A percentile compares a stretch with the other conserved stretches of the same genome.
These are phyloP conservation scores for Hymenoscyphus occultus DNA, from an alignment of 2,329 filamentous ascomycete genomes.

Conservation along the genomic window DNA sequence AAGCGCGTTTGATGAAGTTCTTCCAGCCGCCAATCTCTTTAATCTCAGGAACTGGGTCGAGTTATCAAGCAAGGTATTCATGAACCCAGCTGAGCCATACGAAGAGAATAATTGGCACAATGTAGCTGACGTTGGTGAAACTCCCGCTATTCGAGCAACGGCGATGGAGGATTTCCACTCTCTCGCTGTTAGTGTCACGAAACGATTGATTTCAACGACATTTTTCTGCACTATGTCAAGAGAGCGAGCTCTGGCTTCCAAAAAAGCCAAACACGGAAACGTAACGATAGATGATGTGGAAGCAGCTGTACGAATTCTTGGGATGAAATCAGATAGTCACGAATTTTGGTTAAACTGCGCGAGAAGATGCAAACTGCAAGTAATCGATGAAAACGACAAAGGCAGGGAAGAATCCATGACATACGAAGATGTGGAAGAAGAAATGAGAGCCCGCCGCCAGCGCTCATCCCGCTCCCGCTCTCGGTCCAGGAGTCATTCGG, in stretches of 20 bases:
- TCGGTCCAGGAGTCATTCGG: conserved; percentile 17
- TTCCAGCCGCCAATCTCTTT: conserved; percentile 56
- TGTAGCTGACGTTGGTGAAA: conserved; percentile 49
- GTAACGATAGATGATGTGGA: conserved; percentile 41
- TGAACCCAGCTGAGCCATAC: conserved; percentile 60
- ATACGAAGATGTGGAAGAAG: conserved; percentile 14
- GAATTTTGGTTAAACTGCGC: conserved; percentile 52
- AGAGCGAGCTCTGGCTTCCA: conserved; percentile 46
- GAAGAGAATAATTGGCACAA: conserved; percentile 66
- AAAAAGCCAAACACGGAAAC: conserved; percentile 35
- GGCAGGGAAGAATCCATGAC: conserved; percentile 19
- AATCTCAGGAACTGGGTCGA: conserved; percentile 57
- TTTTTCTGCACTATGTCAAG: conserved; percentile 70
- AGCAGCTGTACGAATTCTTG: conserved; percentile 52
- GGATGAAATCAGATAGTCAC: conserved; percentile 44
- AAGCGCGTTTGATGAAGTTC: conserved; percentile 33
- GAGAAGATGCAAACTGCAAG: conserved; percentile 49
- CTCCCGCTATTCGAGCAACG: conserved; percentile 70
- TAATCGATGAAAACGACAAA: conserved; percentile 40
- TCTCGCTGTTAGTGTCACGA: conserved; percentile 64
- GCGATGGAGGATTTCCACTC: conserved; percentile 74
- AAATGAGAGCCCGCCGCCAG: background rate
- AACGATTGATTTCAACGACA: conserved; percentile 65
- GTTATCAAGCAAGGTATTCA: conserved; percentile 67
- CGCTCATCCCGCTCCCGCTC: conserved; percentile 10